Evolutionary conservation across 2,329 filamentous ascomycete species (phyloP).

Genomic region (Helicocarpus griseus): DNA sequence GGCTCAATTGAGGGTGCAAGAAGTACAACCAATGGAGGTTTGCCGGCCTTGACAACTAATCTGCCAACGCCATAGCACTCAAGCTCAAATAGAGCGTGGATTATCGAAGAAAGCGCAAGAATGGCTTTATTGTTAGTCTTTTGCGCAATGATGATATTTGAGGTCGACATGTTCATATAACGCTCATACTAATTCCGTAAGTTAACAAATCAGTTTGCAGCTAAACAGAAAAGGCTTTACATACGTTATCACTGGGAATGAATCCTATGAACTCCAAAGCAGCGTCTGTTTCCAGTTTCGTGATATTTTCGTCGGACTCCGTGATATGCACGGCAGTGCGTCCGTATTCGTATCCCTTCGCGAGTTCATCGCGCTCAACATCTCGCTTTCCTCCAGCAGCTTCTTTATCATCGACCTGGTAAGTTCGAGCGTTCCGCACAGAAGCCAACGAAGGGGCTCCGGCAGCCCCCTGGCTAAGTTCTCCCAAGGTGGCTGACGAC

Average conservation of each 20-base stretch:
- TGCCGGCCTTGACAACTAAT: slow-evolving; percentile 73
- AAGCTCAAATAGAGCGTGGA: slow-evolving; percentile 76
- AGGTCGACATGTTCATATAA: slow-evolving; percentile 75
- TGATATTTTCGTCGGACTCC: slow-evolving; percentile 76
- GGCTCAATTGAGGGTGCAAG: slow-evolving; percentile 70
- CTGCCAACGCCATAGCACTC: slow-evolving; percentile 80
- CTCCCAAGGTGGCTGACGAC: slow-evolving; percentile 40
- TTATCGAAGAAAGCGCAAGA: slow-evolving; percentile 77
- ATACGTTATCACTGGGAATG: slow-evolving; percentile 59
- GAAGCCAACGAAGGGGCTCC: slow-evolving; percentile 47
- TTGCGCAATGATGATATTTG: slow-evolving; percentile 66
- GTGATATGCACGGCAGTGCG: slow-evolving; percentile 84
- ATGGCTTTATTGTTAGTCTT: slow-evolving; percentile 72
- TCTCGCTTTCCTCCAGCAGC: slow-evolving; percentile 72
- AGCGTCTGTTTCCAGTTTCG: slow-evolving; percentile 69
- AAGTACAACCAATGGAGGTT: slow-evolving; percentile 65
- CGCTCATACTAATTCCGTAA: slow-evolving; percentile 55
- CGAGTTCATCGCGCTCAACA: slow-evolving; percentile 70
- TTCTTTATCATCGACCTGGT: slow-evolving; percentile 66
- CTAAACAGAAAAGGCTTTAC: slow-evolving; percentile 9
- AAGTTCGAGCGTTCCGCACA: slow-evolving; percentile 69
- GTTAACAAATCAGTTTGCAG: background rate
- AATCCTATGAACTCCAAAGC: slow-evolving; percentile 81
- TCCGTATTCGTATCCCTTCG: slow-evolving; percentile 92
- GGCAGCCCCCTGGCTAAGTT: slow-evolving; percentile 20